Percentiles rank a stretch among this genome's conserved stretches.
Conservation (phyloP, 2,329 filamentous ascomycete genomes). For the Sporothrix variecibatus region DNA sequence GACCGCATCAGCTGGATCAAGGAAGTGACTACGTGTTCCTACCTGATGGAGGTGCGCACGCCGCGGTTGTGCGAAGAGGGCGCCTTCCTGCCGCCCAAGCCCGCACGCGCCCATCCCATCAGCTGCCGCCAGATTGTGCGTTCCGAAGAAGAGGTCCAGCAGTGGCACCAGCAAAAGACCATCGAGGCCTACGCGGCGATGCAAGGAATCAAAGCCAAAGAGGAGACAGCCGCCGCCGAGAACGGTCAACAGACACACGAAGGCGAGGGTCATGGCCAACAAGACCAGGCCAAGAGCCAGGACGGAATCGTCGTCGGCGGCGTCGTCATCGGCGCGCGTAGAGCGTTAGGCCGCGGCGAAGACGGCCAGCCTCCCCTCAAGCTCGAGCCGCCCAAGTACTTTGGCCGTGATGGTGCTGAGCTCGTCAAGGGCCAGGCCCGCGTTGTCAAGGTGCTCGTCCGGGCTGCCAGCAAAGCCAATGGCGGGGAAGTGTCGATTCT, state of each 20-base stretch:
- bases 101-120: constrained; percentile 74
- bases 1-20: constrained; percentile 92
- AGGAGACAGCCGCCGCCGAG: constrained; percentile 23
- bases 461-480: constrained; percentile 53
- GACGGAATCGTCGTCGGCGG: constrained; percentile 52
- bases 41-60: constrained; percentile 90
- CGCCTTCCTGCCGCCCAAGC: constrained; percentile 79
- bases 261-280: no score
- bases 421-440: neutral
- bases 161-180: constrained; percentile 43
- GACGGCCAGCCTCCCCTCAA: constrained; percentile 51
- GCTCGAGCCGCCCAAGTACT: constrained; percentile 49
- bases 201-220: constrained; percentile 32
- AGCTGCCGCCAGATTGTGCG: constrained; percentile 71
- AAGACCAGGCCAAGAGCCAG: constrained; percentile 17
- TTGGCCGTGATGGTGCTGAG: constrained; percentile 35
- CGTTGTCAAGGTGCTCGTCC: constrained; percentile 49
- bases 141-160: constrained; percentile 50
- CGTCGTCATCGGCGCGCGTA: constrained; percentile 54
- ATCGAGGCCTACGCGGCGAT: constrained; percentile 44
- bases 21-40: constrained; percentile 86
- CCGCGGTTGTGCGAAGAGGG: constrained; percentile 84
- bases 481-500: constrained; percentile 64
- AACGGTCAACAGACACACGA: neutral
- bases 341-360: constrained; percentile 50